Evolutionary conservation across 108 stramenopile species (phyloP), one percentile per base, ranked within the genome.

Genomic region (Stephanodiscus triporus): DNA sequence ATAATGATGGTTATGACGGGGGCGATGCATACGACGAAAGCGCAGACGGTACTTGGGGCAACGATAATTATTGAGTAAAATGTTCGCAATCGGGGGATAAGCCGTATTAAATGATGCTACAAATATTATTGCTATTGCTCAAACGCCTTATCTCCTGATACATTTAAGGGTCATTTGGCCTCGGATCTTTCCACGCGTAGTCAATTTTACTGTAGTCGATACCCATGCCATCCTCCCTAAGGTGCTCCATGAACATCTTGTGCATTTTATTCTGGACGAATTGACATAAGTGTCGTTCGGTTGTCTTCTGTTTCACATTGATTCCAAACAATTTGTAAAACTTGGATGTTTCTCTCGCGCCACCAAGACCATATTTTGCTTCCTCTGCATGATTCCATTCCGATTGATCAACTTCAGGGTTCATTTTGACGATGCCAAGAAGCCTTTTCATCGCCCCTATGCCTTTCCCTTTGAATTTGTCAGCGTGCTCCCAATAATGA

Each of bases 341-440:
- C 42, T 77, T 69, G 16, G 72, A 53, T 8, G 76, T 76, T 36
- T 55, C 56, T 53, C 82, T 72, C 0, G 66, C 80, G 3, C 69
- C 77, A 32, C 86, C 86, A 29, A 84, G 73, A 36, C 86, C 86
- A 64, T 84, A 87, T 50, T 75, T 74, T 22, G 56, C 76, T 45
- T 82, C 81, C 62, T 86, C 85, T 6, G 58, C 43, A 48, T 83
- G 82, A 36, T 83, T 68, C 82, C 82, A 83, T 60, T 75, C 67
- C 37, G 73, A 66, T 20, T 36, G 38, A 58, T 72, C 72, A 26
- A 80, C 65, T 37, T 75, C 82, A n/a, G 82, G 82, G 32, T 84
- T 83, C 77, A 88, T 88, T 38, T 83, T 49, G 23, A 88, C 82
- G 48, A 88, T 79, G 42, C 77, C 77, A 14, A 83, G 80, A 36